Conservation (phyloP, 1,139 yeast genomes). For the Saccharomyces uvarum region DNA sequence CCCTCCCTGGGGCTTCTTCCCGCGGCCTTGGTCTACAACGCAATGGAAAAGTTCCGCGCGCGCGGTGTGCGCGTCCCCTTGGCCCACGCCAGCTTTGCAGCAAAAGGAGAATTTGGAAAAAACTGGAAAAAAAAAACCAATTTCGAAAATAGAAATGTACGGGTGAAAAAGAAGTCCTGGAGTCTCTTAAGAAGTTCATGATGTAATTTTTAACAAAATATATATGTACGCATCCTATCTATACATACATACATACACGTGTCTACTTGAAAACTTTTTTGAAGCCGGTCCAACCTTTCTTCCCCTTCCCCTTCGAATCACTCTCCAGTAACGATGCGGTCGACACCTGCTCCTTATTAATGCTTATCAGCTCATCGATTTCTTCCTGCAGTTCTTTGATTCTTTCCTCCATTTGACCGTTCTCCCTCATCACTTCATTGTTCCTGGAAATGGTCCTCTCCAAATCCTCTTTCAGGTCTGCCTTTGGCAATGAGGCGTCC, state of each 20-base stretch:
- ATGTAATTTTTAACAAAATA: background rate
- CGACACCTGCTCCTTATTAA: constrained; percentile 20
- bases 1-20: background rate
- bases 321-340: constrained; percentile 5
- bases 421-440: constrained; percentile 47
- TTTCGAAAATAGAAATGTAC: background rate
- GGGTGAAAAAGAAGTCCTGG: background rate
- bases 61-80: background rate
- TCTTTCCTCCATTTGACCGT: constrained; percentile 43
- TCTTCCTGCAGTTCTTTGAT: constrained; percentile 11
- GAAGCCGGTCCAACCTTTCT: constrained; percentile 12
- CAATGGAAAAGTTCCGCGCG: background rate
- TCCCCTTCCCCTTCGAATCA: constrained; percentile 5
- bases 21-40: background rate
- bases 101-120: background rate
- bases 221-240: background rate
- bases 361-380: constrained; percentile 21
- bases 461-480: constrained; percentile 35
- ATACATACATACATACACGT: background rate
- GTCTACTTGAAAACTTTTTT: constrained; percentile 13
- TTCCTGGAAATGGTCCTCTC: constrained; percentile 50
- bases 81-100: background rate
- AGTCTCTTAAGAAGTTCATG: background rate
- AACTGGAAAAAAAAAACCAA: background rate
- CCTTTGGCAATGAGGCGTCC: constrained; percentile 29